Evolutionary conservation across 2,329 filamentous ascomycete genomes (phyloP).

Genomic region (Xylaria multiplex): DNA sequence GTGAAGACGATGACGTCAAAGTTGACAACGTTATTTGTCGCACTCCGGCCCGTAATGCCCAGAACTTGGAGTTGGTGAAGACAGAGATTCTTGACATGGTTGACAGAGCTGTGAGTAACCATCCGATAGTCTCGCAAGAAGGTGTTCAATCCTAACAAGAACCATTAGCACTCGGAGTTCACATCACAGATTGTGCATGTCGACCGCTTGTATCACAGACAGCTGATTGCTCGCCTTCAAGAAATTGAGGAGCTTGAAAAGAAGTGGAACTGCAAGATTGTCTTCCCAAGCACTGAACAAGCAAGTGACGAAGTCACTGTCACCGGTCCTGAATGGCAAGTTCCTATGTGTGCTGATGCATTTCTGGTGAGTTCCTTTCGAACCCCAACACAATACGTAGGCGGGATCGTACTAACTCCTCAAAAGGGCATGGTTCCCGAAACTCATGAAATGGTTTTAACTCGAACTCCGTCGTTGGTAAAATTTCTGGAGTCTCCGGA

Average conservation of each 20-base stretch:
- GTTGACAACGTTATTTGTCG: conserved; percentile 99
- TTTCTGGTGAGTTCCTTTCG: conserved; percentile 71
- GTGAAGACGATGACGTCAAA: conserved; percentile 97
- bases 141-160: background rate
- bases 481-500: conserved; percentile 84
- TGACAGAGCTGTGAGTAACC: conserved; percentile 78
- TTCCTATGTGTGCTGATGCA: conserved; percentile 94
- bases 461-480: conserved; percentile 77
- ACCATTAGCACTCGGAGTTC: conserved; percentile 85
- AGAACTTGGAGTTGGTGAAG: conserved; percentile 96
- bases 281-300: conserved; percentile 96
- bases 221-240: conserved; percentile 85
- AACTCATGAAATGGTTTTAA: conserved; percentile 89
- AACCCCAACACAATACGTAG: background rate
- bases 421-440: conserved; percentile 92
- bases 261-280: conserved; percentile 99
- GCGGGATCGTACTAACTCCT: conserved; percentile 45
- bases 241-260: conserved; percentile 96
- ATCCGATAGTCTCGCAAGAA: conserved; percentile 38
- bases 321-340: conserved; percentile 97
- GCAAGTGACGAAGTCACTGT: conserved; percentile 96
- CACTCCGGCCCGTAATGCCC: conserved; percentile 94
- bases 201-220: conserved; percentile 93
- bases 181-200: conserved; percentile 93
- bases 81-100: conserved; percentile 99